Percentiles rank a stretch among this genome's conserved stretches.
Evolutionary conservation across 75 land plant genomes (phyloP).

Genomic region (Larix kaempferi): DNA sequence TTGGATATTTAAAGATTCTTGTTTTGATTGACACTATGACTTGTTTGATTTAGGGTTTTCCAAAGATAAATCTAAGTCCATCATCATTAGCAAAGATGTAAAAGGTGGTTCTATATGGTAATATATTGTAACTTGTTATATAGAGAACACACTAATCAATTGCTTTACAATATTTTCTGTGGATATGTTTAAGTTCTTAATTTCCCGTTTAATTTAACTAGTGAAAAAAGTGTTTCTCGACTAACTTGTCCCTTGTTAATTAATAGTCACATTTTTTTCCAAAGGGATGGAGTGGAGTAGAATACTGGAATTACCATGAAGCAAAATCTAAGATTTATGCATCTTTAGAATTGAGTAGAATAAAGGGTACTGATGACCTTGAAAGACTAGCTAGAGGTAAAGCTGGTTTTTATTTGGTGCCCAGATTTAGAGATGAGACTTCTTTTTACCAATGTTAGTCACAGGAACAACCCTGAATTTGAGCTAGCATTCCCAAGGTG

Average conservation of each 20-base stretch:
- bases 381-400: constrained; percentile 54
- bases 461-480: too few species aligned
- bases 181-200: background rate
- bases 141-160: background rate
- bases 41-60: constrained; percentile 34
- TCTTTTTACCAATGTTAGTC: too few species aligned
- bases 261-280: constrained; percentile 63
- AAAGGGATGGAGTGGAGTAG: constrained; percentile 50
- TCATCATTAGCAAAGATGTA: constrained; percentile 61
- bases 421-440: too few species aligned
- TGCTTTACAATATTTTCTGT: background rate
- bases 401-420: too few species aligned
- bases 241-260: background rate
- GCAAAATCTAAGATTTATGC: constrained; percentile 64
- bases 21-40: background rate
- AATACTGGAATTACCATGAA: constrained; percentile 66
- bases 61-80: constrained; percentile 59
- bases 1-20: background rate
- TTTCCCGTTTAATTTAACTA: background rate
- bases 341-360: constrained; percentile 69
- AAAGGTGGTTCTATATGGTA: constrained; percentile 29
- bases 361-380: constrained; percentile 38
- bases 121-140: background rate
- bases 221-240: background rate
- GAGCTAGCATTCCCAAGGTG: too few species aligned